Evolutionary conservation across 805 yeast species (phyloP).

Genomic region (Yamadazyma insecticola): DNA sequence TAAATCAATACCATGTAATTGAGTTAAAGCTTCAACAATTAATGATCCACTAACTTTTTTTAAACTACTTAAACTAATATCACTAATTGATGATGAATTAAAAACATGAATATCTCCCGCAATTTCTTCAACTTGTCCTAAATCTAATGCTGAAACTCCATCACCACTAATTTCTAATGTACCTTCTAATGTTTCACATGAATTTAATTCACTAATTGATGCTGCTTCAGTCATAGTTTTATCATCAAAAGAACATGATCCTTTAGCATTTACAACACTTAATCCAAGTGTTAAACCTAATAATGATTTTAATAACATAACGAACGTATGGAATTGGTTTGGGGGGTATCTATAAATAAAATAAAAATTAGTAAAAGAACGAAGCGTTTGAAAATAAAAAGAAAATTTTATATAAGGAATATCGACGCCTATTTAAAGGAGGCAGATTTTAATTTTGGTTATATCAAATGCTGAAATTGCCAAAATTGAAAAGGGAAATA

Average conservation of each 20-base stretch:
- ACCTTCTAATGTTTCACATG: constrained; percentile 41
- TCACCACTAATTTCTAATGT: constrained; percentile 33
- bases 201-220: constrained; percentile 25
- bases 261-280: constrained; percentile 7
- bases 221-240: constrained; percentile 37
- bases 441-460: too few relatives aligned
- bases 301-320: too few relatives aligned
- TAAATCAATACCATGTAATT: constrained; percentile 33
- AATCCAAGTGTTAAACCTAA: too few relatives aligned
- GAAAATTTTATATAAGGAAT: too few relatives aligned
- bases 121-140: constrained; percentile 23
- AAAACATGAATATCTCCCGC: constrained; percentile 28
- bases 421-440: too few relatives aligned
- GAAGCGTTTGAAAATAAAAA: too few relatives aligned
- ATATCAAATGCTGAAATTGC: too few relatives aligned
- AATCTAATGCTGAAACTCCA: constrained; percentile 24
- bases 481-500: too few relatives aligned
- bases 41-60: constrained; percentile 32
- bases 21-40: constrained; percentile 33
- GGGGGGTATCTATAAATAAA: too few relatives aligned
- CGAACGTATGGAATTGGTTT: too few relatives aligned
- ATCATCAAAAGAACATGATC: constrained; percentile 33
- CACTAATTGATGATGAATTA: constrained; percentile 36
- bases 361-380: too few relatives aligned
- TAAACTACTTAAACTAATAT: constrained; percentile 26